Evolutionary conservation across 2,329 filamentous ascomycete genomes (phyloP).

Genomic region (Calonectria pauciramosa): DNA sequence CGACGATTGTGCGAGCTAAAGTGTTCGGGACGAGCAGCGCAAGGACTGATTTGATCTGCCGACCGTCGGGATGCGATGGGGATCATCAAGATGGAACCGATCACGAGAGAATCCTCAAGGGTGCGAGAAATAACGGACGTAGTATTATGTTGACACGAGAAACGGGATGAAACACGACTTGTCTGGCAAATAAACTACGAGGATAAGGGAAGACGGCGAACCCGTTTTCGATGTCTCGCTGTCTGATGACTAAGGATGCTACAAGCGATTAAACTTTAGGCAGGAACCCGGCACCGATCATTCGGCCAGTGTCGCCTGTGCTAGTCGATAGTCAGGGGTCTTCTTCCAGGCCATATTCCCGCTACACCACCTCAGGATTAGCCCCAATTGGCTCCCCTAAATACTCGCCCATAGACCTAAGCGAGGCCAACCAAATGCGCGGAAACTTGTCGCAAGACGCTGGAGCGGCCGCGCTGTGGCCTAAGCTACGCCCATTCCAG

Average conservation of each 20-base stretch:
- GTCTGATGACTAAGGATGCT: background rate
- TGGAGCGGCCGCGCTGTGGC: conserved; percentile 18
- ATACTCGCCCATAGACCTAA: background rate
- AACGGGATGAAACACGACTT: conserved; percentile 24
- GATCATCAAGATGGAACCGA: conserved; percentile 28
- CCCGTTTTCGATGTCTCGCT: background rate
- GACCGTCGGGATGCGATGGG: conserved; percentile 14
- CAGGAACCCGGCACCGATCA: background rate
- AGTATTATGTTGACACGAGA: conserved; percentile 5
- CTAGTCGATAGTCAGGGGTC: background rate
- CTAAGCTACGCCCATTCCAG: conserved; percentile 18
- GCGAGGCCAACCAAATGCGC: background rate
- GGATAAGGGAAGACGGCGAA: background rate
- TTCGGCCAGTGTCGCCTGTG: background rate
- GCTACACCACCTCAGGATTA: background rate
- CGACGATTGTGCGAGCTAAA: conserved; percentile 1
- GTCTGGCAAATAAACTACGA: background rate
- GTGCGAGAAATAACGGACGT: conserved; percentile 2
- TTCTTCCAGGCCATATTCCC: background rate
- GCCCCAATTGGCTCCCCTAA: background rate
- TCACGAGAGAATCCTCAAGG: conserved; percentile 2
- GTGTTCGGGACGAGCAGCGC: background rate
- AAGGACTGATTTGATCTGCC: conserved; percentile 22
- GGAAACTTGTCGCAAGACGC: background rate
- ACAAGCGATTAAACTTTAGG: conserved; percentile 9